Evolutionary conservation across 2,329 filamentous ascomycete genomes (phyloP), one percentile per base, ranked within the genome.

Genomic region (Alternaria sp.): DNA sequence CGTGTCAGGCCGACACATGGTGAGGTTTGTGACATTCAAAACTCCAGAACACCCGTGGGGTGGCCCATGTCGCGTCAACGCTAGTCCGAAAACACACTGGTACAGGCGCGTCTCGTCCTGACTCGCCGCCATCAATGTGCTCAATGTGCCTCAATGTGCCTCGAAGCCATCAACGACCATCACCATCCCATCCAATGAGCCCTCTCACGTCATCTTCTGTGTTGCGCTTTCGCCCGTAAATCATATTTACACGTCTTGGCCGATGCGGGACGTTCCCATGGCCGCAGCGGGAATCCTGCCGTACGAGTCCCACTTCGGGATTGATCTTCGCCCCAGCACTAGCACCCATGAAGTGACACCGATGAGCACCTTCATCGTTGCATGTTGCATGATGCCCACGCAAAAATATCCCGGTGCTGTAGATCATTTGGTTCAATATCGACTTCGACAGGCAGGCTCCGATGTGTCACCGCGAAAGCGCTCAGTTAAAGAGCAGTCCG

Each of bases 101-200:
- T 6, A 23, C 18, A 8, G 5, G 25, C 51, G n/a, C 15, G 33
- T 45, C 20, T 21, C n/a, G 37, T 12, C 28, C 9, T 6, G 33
- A 14, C 28, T 49, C 51, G 14, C 26, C 45, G 57, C 60, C 63
- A 68, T 60, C 63, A 71, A 69, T 65, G 65, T 71, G 67, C 69
- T 71, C 69, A 71, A 64, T 64, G 54, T 53, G 26, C 54, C 63
- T 60, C 53, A 71, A 64, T 64, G 54, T 53, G 26, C 54, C 63
- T 60, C 53, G 41, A 30, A 55, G 10, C 23, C 44, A 55, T 37
- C 15, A n/a, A 43, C 12, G 14, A 59, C 41, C 49, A 26, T 58
- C 60, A 63, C 46, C 14, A 28, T 56, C 2, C 21, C 51, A 49
- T 43, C 28, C 33, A 37, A 66, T 37, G 37, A 25, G 49, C 53